Base-by-base conservation (phyloP, 805 yeast species). In the Lachancea waltii region DNA sequence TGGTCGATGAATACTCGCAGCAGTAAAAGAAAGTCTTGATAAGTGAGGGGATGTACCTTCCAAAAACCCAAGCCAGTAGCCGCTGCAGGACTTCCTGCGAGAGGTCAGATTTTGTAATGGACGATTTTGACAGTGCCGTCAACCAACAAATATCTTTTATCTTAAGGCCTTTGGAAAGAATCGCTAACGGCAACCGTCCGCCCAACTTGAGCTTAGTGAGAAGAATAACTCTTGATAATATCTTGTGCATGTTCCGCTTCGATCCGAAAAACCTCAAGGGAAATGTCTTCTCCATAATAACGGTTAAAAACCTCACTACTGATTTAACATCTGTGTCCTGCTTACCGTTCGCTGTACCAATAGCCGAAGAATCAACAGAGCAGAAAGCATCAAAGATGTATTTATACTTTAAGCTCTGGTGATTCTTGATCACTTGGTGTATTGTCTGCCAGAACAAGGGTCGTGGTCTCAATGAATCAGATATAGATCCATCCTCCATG, bases 11-110 rank as follows among this genome's bases (percentile, higher is more conserved):
- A 1, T 65, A 57, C 33, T 79, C 82, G 0, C 92, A 79, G 4
- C 81, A 78, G 51, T 83, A 79, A 63, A 85, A 87, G 49, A 73
- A 75, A 0, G 72, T 56, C 0, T 64, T 56, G 0, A 84, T 47
- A 1, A 83, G 42, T 13, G 62, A 66, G 6, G 70, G 61, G 1
- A 84, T 45, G 35, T 78, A 67, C 0, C 24, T 27, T 0, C 58
- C 44, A 28, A 81, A 72, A 2, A 81, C 34, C 95, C 95, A 89
- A 1, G 36, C 33, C 1, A 82, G 19, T 34, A 84, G 75, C 2
- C 51, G 45, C 2, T 47, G 39, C 2, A 41, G 14, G 10, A 35
- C 11, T 3, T 6, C 20, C 19, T 20, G 34, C 6, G 36, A 22
- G 7, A 7, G n/a, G 11, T 10, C 17, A 5, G 17, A 8, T 15